Conservation (phyloP, 495 filamentous ascomycete species). For the Thozetella sp. region DNA sequence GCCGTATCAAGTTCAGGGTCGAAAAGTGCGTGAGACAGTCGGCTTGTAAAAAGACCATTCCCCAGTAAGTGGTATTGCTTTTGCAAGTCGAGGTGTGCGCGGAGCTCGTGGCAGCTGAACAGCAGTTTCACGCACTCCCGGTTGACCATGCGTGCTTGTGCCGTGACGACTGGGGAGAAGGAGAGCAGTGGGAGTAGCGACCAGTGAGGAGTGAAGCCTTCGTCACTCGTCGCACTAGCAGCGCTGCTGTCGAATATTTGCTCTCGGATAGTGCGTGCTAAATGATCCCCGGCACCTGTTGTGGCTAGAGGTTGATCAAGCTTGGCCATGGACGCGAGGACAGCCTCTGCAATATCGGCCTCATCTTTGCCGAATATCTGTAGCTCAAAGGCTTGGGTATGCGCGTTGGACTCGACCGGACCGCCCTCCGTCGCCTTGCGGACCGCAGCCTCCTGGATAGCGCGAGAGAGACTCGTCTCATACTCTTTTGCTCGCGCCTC, state of each 20-base stretch:
- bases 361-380: constrained; percentile 51
- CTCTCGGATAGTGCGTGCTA: constrained; percentile 27
- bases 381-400: constrained; percentile 17
- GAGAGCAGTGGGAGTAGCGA: constrained; percentile 73
- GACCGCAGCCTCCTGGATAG: constrained; percentile 24
- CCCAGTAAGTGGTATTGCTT: constrained; percentile 81
- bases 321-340: constrained; percentile 52
- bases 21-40: constrained; percentile 83
- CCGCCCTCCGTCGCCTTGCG: not conserved
- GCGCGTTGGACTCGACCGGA: not conserved
- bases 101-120: constrained; percentile 73
- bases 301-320: constrained; percentile 32
- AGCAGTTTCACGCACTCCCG: constrained; percentile 76
- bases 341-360: constrained; percentile 44
- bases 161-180: constrained; percentile 70
- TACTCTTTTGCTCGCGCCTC: constrained; percentile 64
- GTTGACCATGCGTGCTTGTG: constrained; percentile 78
- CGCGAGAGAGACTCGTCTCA: constrained; percentile 51
- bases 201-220: constrained; percentile 67
- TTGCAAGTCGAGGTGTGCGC: constrained; percentile 77
- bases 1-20: constrained; percentile 80
- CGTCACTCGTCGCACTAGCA: not conserved
- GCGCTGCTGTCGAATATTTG: constrained; percentile 23
- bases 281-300: constrained; percentile 21
- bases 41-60: constrained; percentile 79